Base-by-base conservation (phyloP, 1,284 basidiomycete genomes). In the Heterobasidion irregulare region DNA sequence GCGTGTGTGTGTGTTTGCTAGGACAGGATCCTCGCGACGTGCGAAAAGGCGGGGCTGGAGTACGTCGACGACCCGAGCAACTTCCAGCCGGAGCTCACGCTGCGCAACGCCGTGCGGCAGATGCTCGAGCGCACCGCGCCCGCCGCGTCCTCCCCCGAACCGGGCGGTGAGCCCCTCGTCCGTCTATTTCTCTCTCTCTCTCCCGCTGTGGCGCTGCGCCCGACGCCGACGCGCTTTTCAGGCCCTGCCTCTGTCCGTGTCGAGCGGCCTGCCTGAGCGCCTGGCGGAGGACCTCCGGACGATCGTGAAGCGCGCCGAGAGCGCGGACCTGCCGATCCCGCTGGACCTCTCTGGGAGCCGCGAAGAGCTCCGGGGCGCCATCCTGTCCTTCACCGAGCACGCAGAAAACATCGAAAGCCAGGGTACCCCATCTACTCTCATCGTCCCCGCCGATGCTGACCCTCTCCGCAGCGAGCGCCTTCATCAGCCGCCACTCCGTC, bases 1-100 rank as follows among this genome's bases (percentile, higher is more conserved):
- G 26, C 38, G 49, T 51, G 47, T 61, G 43, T 45, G 53, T 44
- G 53, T 10, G 57, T 18, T 43, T 48, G 13, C 52, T 36, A 92
- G 89, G 82, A 85, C 54, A 80, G 87, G 57, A 77, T 91, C 32
- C 68, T 91, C 2, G 84, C 84, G 7, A 92, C 89, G 0, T 91
- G 89, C 59, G 75, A 83, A 53, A 78, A 70, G 8, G 71, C 87
- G 58, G 64, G 68, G 1, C 65, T 91, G 15, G 70, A 76, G 53
- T 92, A 84, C 65, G 74, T 84, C 43, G 70, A 72, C 19, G 89
- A 92, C 63, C 67, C 70, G 1, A 86, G 86, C 8, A 92, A 92
- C 64, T 82, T 83, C 56, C 82, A 89, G 60, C 86, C 89, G 1
- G 73, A 75, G 8, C 56, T 86, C 19, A 89, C 89, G 0, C 64